Evolutionary conservation across 1,284 basidiomycete species (phyloP), one percentile per base, ranked within the genome.

Genomic region (Microbotryomycetes sp.): DNA sequence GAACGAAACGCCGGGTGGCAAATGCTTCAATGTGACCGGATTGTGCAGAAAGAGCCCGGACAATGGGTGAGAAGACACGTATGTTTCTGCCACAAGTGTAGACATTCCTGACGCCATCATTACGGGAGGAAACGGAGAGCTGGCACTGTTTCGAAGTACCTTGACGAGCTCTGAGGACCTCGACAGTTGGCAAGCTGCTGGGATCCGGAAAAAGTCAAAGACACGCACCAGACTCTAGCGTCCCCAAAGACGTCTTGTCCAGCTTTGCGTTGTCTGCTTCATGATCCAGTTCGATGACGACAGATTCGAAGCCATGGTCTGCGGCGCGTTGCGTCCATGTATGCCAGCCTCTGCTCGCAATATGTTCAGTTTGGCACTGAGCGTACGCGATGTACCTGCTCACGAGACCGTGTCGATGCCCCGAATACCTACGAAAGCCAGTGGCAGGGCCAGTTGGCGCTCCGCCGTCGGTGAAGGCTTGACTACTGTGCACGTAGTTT

Each of bases 251-350:
- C n/a, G 5, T 29, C 7, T 4, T 18, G 49, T 28, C 18, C 15
- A 13, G 52, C 21, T 5, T 57, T 26, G 5, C 1, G 27, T 9
- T 46, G 24, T 4, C 18, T 15, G 21, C 11, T 18, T 7, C 4
- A 45, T 18, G 54, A n/a, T 68, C 64, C 23, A 68, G 7, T 5
- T 62, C 45, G 30, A 65, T n/a, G n/a, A 68, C 7, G 45, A 68
- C 52, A 1, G 59, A 65, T 3, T 58, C 30, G 55, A 65, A 68
- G 16, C 66, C 66, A 23, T 23, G 26, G 9, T 45, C 4, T 2
- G 61, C 26, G 27, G 60, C 59, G 2, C 47, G 47, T 7, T 23
- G n/a, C 11, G 54, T 31, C 66, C 66, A 68, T 21, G 18, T 27
- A 0, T 31, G 5, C 58, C 60, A 65, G 24, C 35, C 29, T 15